Evolutionary conservation across 179 eudicot genomes (phyloP).

Genomic region (Silene noctiflora): DNA sequence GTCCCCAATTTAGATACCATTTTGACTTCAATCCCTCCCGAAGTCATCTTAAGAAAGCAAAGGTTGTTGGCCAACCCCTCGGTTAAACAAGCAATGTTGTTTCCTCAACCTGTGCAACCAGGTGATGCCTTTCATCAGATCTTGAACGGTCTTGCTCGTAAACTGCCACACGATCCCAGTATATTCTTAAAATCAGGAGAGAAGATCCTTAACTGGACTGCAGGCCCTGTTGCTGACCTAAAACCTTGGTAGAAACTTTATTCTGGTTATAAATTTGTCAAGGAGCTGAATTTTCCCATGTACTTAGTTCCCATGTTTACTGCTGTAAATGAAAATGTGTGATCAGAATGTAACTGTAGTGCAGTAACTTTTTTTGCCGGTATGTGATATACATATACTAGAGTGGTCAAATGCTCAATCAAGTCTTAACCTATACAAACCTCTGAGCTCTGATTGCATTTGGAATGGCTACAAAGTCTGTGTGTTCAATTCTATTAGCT

Average conservation of each 20-base stretch:
- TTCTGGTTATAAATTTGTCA: not conserved
- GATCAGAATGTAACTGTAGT: not conserved
- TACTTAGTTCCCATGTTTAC: constrained; percentile 7
- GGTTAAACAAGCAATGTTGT: constrained; percentile 90
- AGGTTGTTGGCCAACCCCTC: constrained; percentile 91
- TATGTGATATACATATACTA: not conserved
- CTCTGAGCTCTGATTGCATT: not conserved
- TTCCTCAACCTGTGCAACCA: constrained; percentile 85
- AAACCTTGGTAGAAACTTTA: constrained; percentile 71
- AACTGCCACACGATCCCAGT: constrained; percentile 61
- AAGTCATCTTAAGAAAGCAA: constrained; percentile 79
- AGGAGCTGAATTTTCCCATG: constrained; percentile 11
- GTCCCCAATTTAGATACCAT: constrained; percentile 79
- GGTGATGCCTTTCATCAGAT: constrained; percentile 95
- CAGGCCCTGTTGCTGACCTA: constrained; percentile 78
- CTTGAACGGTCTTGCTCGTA: constrained; percentile 89
- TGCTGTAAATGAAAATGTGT: constrained; percentile 17
- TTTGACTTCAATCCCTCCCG: constrained; percentile 73
- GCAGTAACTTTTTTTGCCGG: not conserved
- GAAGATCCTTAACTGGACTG: constrained; percentile 82
- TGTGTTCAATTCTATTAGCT: not conserved
- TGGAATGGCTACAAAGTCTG: not conserved
- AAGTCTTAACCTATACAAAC: not conserved
- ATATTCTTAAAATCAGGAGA: constrained; percentile 56
- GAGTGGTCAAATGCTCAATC: not conserved